Percentiles rank a stretch among this genome's conserved stretches.
phyloP scores from a whole-genome alignment of 2,329 filamentous ascomycete species.

The Trichoderma atroviride region DNA sequence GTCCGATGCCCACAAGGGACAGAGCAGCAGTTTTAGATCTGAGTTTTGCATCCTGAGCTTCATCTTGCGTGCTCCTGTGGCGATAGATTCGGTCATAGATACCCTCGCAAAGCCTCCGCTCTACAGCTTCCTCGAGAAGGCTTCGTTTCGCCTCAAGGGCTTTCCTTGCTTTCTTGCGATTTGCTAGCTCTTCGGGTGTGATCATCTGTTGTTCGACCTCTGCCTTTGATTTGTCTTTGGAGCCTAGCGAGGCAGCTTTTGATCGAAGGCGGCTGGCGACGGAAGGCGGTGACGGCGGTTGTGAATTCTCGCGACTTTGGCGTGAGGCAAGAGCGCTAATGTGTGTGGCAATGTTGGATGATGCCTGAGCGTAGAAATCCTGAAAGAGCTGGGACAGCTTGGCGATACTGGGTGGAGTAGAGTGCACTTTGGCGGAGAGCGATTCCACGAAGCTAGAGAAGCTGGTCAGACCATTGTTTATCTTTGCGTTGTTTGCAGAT shows the following conservation, averaged over 20 bases:
- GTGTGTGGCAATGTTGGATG: conserved; percentile 82
- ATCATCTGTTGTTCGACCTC: conserved; percentile 79
- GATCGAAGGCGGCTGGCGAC: conserved; percentile 59
- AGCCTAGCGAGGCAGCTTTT: conserved; percentile 57
- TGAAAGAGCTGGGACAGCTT: conserved; percentile 86
- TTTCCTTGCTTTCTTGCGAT: conserved; percentile 76
- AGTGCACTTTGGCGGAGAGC: conserved; percentile 82
- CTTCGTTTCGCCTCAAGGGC: conserved; percentile 75
- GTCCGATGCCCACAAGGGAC: conserved; percentile 85
- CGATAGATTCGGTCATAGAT: conserved; percentile 89
- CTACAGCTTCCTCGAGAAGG: conserved; percentile 86
- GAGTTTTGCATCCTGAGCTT: conserved; percentile 91
- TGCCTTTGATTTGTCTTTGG: conserved; percentile 54
- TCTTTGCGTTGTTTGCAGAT: background rate
- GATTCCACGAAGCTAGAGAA: conserved; percentile 81
- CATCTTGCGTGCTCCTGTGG: conserved; percentile 88
- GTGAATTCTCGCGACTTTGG: conserved; percentile 68
- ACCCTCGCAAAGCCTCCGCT: conserved; percentile 80
- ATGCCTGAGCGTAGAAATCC: conserved; percentile 84
- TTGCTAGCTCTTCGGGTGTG: conserved; percentile 79
- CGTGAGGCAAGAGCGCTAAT: conserved; percentile 77
- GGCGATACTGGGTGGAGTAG: conserved; percentile 80
- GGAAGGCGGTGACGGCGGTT: conserved; percentile 56
- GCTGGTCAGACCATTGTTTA: conserved; percentile 1
- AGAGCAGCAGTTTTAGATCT: conserved; percentile 92